Evolutionary conservation across 2,329 filamentous ascomycete genomes (phyloP).

Genomic region (Ophiostoma tasmaniense): DNA sequence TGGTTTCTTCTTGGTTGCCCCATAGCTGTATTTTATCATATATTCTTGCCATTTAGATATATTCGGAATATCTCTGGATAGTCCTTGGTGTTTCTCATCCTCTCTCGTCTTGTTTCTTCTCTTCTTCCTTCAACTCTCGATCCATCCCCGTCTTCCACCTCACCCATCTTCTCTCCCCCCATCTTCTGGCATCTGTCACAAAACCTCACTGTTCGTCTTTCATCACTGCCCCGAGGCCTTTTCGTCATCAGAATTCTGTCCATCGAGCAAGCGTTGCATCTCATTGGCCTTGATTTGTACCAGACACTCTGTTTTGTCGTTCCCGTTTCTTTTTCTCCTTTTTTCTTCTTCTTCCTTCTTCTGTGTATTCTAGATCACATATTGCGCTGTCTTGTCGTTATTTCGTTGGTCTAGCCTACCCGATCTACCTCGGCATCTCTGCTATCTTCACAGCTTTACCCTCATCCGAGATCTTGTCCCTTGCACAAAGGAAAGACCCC

Average conservation of each 20-base stretch:
- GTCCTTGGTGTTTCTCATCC: not conserved
- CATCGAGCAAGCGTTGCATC: not conserved
- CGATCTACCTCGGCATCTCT: constrained; percentile 20
- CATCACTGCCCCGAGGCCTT: not conserved
- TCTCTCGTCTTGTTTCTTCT: not conserved
- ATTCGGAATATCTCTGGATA: not conserved
- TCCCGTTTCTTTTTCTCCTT: no score
- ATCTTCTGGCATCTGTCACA: not conserved
- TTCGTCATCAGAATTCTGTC: not conserved
- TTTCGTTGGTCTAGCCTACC: constrained; percentile 15
- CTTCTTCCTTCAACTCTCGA: not conserved
- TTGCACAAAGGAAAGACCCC: not conserved
- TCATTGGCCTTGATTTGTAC: not conserved
- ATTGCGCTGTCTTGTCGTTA: not conserved
- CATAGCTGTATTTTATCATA: not conserved
- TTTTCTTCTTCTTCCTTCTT: not conserved
- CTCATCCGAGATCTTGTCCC: constrained; percentile 15
- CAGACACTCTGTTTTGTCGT: not conserved
- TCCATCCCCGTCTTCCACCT: not conserved
- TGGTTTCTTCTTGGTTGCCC: constrained; percentile 8
- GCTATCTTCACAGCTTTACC: constrained; percentile 20
- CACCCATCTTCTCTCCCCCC: not conserved
- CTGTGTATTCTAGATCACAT: not conserved
- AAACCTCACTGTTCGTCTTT: not conserved
- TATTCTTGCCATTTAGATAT: constrained; percentile 4